Evolutionary conservation across 2,329 filamentous ascomycete genomes (phyloP).

Genomic region (Raffaelea ambrosiae): DNA sequence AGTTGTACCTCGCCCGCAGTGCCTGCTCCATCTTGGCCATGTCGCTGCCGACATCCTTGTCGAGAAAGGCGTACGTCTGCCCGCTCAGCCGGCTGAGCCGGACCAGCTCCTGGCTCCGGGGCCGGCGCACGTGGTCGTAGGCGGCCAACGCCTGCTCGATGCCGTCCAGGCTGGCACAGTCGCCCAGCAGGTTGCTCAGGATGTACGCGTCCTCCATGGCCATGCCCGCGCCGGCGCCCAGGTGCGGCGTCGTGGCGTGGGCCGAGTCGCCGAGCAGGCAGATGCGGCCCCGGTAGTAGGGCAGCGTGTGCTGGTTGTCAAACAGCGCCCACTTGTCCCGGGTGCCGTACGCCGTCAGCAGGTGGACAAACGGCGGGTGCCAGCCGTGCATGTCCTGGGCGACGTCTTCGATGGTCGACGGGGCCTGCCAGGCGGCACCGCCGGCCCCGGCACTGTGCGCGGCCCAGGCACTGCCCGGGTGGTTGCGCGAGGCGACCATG

Average conservation of each 20-base stretch:
- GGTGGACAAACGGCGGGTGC: slow-evolving; percentile 9
- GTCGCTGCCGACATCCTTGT: background rate
- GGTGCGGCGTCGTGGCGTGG: slow-evolving; percentile 36
- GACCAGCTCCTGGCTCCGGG: background rate
- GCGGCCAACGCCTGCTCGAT: background rate
- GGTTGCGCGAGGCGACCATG: slow-evolving; percentile 19
- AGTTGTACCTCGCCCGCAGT: no score
- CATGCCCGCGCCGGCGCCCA: slow-evolving; percentile 25
- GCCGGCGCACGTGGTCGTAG: background rate
- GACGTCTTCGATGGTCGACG: slow-evolving; percentile 35
- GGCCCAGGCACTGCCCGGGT: no score
- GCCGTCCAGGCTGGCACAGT: background rate
- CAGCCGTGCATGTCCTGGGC: slow-evolving; percentile 36
- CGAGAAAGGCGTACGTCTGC: background rate
- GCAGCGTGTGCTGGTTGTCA: background rate
- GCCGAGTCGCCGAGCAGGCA: slow-evolving; percentile 39
- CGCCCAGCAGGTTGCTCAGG: background rate
- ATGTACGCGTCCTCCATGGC: slow-evolving; percentile 16
- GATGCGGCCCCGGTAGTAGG: slow-evolving; percentile 17
- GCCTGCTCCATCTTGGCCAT: no score
- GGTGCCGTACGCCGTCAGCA: slow-evolving; percentile 17
- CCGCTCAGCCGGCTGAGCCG: background rate
- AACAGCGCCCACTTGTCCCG: background rate
- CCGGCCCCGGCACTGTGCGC: no score
- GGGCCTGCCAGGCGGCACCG: no score